phyloP scores from a whole-genome alignment of 163 green algal species.

The Prototheca stagnorum region DNA sequence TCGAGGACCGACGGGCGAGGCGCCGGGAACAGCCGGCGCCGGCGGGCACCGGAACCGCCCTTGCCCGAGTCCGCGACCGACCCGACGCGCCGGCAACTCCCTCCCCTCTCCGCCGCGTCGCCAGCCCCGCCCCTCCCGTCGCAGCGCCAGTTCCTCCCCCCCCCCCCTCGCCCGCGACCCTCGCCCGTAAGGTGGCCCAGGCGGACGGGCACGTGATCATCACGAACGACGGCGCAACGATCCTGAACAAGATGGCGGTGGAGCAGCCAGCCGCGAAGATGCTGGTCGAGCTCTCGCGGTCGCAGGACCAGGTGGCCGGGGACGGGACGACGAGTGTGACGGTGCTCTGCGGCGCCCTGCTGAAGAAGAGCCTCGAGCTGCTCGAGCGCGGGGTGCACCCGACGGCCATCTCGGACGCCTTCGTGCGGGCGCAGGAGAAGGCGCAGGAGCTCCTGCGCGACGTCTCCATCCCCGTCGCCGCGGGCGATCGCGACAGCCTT shows the following conservation, averaged over 20 bases:
- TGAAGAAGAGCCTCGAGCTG: conserved; percentile 84
- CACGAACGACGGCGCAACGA: conserved; percentile 97
- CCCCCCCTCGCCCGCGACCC: not conserved
- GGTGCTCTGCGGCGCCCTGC: conserved; percentile 73
- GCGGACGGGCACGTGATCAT: conserved; percentile 92
- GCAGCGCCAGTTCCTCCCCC: not conserved
- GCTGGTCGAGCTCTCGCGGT: conserved; percentile 96
- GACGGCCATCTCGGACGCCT: conserved; percentile 87
- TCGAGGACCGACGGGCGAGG: no score
- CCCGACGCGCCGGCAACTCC: no score
- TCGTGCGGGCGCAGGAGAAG: conserved; percentile 62
- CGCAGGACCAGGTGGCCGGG: conserved; percentile 88
- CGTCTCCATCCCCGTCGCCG: conserved; percentile 68
- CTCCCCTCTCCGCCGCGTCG: no score
- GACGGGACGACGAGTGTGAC: conserved; percentile 92
- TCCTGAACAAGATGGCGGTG: conserved; percentile 95
- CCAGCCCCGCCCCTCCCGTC: not conserved
- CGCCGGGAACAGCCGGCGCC: no score
- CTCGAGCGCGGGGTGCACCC: conserved; percentile 86
- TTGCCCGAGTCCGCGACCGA: no score
- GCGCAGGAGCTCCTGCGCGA: conserved; percentile 53
- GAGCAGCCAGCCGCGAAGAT: conserved; percentile 96
- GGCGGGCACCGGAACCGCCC: no score
- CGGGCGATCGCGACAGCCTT: conserved; percentile 75
- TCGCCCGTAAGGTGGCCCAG: conserved; percentile 49